These are phyloP conservation scores for Lasiodiplodia citricola DNA, from an alignment of 2,329 filamentous ascomycete genomes.

Conservation along the genomic window DNA sequence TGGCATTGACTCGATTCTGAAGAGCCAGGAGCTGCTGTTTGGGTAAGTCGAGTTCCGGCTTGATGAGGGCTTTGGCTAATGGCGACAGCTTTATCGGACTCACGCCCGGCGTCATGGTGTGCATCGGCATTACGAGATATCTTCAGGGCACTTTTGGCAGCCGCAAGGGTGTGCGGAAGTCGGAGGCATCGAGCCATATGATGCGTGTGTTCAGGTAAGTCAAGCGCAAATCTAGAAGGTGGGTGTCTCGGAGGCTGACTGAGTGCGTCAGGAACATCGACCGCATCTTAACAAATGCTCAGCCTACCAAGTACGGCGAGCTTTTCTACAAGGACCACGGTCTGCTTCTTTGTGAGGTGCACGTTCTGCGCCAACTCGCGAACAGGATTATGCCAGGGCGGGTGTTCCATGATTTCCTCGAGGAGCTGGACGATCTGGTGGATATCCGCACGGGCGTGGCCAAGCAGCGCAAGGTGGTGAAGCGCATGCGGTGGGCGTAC, in stretches of 20 bases:
- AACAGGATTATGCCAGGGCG: slow-evolving; percentile 71
- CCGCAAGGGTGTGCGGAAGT: slow-evolving; percentile 73
- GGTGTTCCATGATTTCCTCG: slow-evolving; percentile 81
- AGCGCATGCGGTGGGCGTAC: slow-evolving; percentile 91
- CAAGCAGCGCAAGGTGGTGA: slow-evolving; percentile 77
- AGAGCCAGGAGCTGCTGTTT: slow-evolving; percentile 96
- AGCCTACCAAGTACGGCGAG: slow-evolving; percentile 72
- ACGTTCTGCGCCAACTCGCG: slow-evolving; percentile 76
- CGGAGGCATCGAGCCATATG: slow-evolving; percentile 59
- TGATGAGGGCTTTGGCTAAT: slow-evolving; percentile 24
- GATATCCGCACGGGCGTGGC: slow-evolving; percentile 79
- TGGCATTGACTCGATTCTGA: slow-evolving; percentile 91
- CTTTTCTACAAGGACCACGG: slow-evolving; percentile 93
- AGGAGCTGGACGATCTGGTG: slow-evolving; percentile 84
- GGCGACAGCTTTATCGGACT: slow-evolving; percentile 79
- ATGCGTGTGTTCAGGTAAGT: slow-evolving; percentile 30
- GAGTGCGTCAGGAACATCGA: slow-evolving; percentile 70
- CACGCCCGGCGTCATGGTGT: slow-evolving; percentile 90
- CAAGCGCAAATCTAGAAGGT: background rate
- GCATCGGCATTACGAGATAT: slow-evolving; percentile 75
- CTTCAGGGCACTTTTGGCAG: slow-evolving; percentile 71
- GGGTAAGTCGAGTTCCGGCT: slow-evolving; percentile 51
- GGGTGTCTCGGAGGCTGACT: slow-evolving; percentile 19
- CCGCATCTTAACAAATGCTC: slow-evolving; percentile 59
- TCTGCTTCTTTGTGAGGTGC: slow-evolving; percentile 85